A percentile compares a stretch with the other conserved stretches of the same genome.
phyloP scores from a whole-genome alignment of 345 rosid species.

The Hibiscus trionum region DNA sequence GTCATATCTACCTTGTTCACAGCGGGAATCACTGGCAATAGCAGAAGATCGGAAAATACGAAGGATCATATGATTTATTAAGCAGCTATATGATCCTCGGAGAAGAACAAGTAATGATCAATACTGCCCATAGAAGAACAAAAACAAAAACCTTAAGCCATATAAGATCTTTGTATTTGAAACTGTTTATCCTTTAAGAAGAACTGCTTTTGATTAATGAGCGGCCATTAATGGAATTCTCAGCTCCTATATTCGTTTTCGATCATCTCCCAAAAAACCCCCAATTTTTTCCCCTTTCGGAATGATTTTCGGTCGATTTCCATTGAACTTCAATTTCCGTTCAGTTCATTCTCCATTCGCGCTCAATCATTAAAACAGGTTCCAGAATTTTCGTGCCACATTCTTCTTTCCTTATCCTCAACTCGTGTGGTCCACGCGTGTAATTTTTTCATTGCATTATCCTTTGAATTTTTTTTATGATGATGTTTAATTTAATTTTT shows the following conservation, averaged over 20 bases:
- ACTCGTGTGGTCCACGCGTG: background rate
- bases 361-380: slow-evolving; percentile 10
- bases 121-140: background rate
- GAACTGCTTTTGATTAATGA: slow-evolving; percentile 36
- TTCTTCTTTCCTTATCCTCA: background rate
- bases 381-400: slow-evolving; percentile 6
- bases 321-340: background rate
- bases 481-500: background rate
- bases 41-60: background rate
- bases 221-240: slow-evolving; percentile 47
- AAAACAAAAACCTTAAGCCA: background rate
- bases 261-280: slow-evolving; percentile 13
- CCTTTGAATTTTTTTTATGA: background rate
- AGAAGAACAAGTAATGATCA: background rate
- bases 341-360: background rate
- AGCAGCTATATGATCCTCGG: background rate
- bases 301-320: background rate
- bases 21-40: slow-evolving; percentile 68
- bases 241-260: slow-evolving; percentile 31
- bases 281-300: background rate
- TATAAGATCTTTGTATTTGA: slow-evolving; percentile 23
- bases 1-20: slow-evolving; percentile 44
- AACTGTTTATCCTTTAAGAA: slow-evolving; percentile 42
- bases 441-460: background rate
- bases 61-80: slow-evolving; percentile 3